Evolutionary conservation across 352 stramenopile species (phyloP), one percentile per base, ranked within the genome.

Genomic region (Pythium insidiosum): DNA sequence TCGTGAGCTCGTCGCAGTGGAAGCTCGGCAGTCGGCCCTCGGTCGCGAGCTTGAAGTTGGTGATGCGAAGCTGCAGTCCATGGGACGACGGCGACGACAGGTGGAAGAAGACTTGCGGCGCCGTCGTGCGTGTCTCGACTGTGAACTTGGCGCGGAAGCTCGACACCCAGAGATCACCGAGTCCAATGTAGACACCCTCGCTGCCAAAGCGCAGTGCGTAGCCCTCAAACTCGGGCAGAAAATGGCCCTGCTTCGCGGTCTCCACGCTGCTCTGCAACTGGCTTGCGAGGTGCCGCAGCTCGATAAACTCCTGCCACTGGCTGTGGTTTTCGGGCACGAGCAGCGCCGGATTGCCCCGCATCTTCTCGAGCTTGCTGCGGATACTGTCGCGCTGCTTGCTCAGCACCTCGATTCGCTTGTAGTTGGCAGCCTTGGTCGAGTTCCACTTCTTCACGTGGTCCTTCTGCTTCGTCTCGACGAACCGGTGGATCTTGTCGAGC

Each of bases 1-100:
- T 66, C 37, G 85, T 89, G 12, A 89, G 50, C 31, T 89, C 76
- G 28, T 89, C 76, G 20, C 74, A 84, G 44, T 85, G 71, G 36
- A 89, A 81, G 38, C 72, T 84, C 20, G 76, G 76, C 4, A 88
- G 55, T 5, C 61, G 60, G 19, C 73, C 73, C 43, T 88, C 76
- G 0, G 76, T 85, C 1, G 61, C 64, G 11, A 88, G 43, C 23
- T 73, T 84, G 46, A 87, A 79, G 39, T 85, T 84, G 12, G 64
- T 74, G 16, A 56, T 62, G 1, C 76, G 71, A 18, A 88, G 58
- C 47, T 84, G 84, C 9, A 88, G 58, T 0, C 73, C 73, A 20
- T 65, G 63, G 0, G 64, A 45, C 1, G 68, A 73, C 6, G 68
- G 60, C 13, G 76, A 83, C 28, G 73, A 83, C 4, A 87, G 56